Percentiles rank a stretch among this genome's conserved stretches.
phyloP scores from a whole-genome alignment of 2,329 filamentous ascomycete species.

The Hypoxylon sp. region DNA sequence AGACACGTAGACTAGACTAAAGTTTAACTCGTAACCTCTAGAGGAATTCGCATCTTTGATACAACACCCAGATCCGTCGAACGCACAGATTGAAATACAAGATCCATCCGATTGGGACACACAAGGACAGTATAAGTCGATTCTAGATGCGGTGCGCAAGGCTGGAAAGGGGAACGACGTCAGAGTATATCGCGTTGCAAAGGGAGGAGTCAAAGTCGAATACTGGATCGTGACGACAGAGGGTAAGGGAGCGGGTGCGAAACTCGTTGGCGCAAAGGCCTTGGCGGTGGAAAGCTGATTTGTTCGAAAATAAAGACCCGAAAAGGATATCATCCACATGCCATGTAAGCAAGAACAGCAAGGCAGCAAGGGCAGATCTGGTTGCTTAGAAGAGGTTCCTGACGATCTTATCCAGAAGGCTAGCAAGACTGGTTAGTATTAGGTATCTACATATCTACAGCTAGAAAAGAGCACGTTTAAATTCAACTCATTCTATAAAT shows the following conservation, averaged over 20 bases:
- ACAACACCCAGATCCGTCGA: constrained; percentile 60
- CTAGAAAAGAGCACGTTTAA: constrained; percentile 2
- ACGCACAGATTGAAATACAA: constrained; percentile 70
- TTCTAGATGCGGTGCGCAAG: constrained; percentile 74
- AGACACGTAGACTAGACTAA: too few species aligned
- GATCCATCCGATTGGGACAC: constrained; percentile 78
- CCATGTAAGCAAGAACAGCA: background rate
- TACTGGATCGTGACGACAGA: constrained; percentile 81
- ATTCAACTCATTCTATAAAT: constrained; percentile 18
- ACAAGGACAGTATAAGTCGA: constrained; percentile 71
- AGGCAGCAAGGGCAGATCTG: background rate
- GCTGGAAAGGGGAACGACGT: constrained; percentile 72
- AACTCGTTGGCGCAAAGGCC: constrained; percentile 80
- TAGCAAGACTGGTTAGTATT: too few species aligned
- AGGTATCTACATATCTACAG: too few species aligned
- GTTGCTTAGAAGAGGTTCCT: background rate
- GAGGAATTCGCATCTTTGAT: constrained; percentile 77
- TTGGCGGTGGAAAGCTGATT: constrained; percentile 75
- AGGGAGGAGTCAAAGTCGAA: constrained; percentile 71
- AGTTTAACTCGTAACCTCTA: constrained; percentile 48
- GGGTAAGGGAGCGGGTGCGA: constrained; percentile 57
- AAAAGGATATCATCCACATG: too few species aligned
- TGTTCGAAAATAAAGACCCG: background rate
- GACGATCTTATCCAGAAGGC: too few species aligned
- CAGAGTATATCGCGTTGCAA: constrained; percentile 75